phyloP scores from a whole-genome alignment of 2,329 filamentous ascomycete species.

The Aspergillus sp. region DNA sequence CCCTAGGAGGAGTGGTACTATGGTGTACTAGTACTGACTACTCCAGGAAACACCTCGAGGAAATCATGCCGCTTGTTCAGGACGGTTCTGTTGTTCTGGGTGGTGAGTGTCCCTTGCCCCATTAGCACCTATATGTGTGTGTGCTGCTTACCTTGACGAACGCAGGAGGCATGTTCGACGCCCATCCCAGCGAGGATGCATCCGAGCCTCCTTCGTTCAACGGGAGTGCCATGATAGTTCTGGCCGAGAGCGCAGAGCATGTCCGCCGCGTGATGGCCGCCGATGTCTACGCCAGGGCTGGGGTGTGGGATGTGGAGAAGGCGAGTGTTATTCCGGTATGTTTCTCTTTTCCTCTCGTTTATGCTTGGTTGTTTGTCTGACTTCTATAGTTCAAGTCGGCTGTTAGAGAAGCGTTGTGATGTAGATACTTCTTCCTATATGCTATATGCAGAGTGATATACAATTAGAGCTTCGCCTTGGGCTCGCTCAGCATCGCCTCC shows the following conservation, averaged over 20 bases:
- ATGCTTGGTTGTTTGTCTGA: constrained; percentile 3
- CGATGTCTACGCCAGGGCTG: constrained; percentile 62
- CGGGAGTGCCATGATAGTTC: constrained; percentile 60
- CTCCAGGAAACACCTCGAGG: constrained; percentile 46
- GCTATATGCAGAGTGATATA: constrained; percentile 1
- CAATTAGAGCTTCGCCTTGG: constrained; percentile 44
- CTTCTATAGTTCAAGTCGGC: constrained; percentile 2
- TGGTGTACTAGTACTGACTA: too few species aligned
- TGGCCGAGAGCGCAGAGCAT: constrained; percentile 60
- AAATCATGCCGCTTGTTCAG: constrained; percentile 44
- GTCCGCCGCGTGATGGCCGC: constrained; percentile 55
- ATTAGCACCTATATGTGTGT: background rate
- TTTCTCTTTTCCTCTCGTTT: constrained; percentile 5
- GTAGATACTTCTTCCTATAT: too few species aligned
- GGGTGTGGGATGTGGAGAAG: constrained; percentile 74
- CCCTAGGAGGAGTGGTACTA: too few species aligned
- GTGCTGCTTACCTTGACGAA: background rate
- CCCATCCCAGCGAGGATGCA: constrained; percentile 55
- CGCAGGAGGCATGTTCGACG: constrained; percentile 57
- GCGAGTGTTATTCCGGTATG: constrained; percentile 35
- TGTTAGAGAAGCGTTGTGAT: background rate
- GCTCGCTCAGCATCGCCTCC: constrained; percentile 58
- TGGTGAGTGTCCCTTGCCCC: constrained; percentile 37
- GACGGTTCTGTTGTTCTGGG: constrained; percentile 55
- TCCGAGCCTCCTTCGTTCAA: constrained; percentile 57